Evolutionary conservation across 176 grass and related monocot genomes (phyloP).

Genomic region (Hyparrhenia diplandra): DNA sequence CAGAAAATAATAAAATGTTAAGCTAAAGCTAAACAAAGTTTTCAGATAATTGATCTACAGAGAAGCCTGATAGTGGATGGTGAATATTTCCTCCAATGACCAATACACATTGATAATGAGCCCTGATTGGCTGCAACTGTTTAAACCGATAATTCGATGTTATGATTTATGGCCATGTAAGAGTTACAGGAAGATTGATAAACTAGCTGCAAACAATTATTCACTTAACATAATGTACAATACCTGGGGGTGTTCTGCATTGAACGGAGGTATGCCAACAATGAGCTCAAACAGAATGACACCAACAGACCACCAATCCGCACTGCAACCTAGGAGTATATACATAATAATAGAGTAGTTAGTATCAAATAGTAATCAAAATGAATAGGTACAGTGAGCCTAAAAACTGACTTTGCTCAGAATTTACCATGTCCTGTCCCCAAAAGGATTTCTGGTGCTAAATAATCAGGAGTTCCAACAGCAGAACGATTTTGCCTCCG

Average conservation of each 20-base stretch:
- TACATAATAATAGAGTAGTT: conserved; percentile 7
- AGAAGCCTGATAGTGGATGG: conserved; percentile 5
- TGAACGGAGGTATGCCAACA: conserved; percentile 99
- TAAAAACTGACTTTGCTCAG: conserved; percentile 1
- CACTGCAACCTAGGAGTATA: conserved; percentile 73
- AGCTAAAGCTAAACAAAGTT: conserved; percentile 23
- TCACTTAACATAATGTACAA: conserved; percentile 7
- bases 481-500: conserved; percentile 88
- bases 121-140: not conserved
- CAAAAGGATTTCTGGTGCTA: conserved; percentile 98
- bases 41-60: conserved; percentile 9
- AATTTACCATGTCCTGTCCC: conserved; percentile 93
- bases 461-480: conserved; percentile 98
- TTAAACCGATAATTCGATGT: not conserved
- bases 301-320: conserved; percentile 99
- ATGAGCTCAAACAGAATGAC: conserved; percentile 98
- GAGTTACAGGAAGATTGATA: not conserved
- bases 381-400: not conserved
- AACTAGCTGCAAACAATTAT: conserved; percentile 3
- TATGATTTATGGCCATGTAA: not conserved
- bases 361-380: conserved; percentile 14
- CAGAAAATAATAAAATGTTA: conserved; percentile 37
- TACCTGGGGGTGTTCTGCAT: conserved; percentile 97
- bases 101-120: no score
- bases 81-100: conserved; percentile 7